Percentiles rank a stretch among this genome's conserved stretches.
These are phyloP conservation scores for Dimargaris verticillata DNA, from an alignment of 192 early-diverging fungal species.

Conservation along the genomic window DNA sequence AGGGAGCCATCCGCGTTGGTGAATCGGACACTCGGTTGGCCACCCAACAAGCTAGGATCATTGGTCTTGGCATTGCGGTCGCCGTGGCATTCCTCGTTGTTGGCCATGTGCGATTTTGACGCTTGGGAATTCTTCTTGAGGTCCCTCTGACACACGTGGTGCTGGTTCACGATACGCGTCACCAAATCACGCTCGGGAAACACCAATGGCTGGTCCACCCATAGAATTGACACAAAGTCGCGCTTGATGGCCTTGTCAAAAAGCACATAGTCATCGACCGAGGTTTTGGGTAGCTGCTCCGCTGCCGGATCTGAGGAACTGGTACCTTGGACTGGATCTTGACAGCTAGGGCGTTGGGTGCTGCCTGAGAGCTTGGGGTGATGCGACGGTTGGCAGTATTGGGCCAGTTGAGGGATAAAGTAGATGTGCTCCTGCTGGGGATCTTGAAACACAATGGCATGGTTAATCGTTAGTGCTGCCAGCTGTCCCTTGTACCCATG, in stretches of 20 bases:
- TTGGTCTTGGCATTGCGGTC: too few relatives aligned
- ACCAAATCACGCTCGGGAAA: neutral
- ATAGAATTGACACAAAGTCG: neutral
- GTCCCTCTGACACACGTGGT: neutral
- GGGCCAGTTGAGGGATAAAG: conserved; percentile 2
- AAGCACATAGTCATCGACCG: neutral
- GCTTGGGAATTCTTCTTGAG: too few relatives aligned
- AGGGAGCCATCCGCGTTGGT: too few relatives aligned
- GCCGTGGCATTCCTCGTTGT: too few relatives aligned
- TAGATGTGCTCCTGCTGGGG: neutral
- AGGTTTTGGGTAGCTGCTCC: too few relatives aligned
- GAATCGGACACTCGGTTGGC: too few relatives aligned
- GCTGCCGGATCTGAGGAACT: too few relatives aligned
- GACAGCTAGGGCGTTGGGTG: too few relatives aligned
- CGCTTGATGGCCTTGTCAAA: conserved; percentile 4
- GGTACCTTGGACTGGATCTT: too few relatives aligned
- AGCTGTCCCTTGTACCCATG: neutral
- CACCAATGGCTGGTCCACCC: conserved; percentile 8
- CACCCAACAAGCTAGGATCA: too few relatives aligned
- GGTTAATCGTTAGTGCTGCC: neutral
- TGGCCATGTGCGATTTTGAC: too few relatives aligned
- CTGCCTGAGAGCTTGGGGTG: neutral
- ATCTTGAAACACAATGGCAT: neutral
- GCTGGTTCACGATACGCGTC: neutral
- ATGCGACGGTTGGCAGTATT: neutral